Base-by-base conservation (phyloP, 305 asterid species). In the Fraxinus floribunda region DNA sequence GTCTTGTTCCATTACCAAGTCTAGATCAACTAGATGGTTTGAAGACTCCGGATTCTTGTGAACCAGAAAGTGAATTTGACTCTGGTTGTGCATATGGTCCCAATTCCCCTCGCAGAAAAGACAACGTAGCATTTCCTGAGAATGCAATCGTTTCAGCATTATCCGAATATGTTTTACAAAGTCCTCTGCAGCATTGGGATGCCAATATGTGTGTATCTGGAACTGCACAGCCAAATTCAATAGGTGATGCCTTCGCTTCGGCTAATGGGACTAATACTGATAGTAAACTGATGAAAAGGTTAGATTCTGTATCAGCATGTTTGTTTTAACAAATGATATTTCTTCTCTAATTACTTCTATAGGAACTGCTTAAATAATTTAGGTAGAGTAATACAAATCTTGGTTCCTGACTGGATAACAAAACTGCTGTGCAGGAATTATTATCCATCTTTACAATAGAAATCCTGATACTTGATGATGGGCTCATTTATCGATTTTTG, bases 31-130 rank as follows among this genome's bases (percentile, higher is more conserved):
- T 82, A 39, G 80, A 81, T 4, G 92, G 85, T 35, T 75, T 82
- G 20, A 90, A 88, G 83, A 81, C 83, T 29, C 82, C 38, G 29
- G 89, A 84, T 32, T 81, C 92, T 80, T 77, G 87, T 83, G 94
- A 79, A 79, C 82, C 84, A 57, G 88, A 86, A 85, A 89, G 83
- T 46, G 90, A 86, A 38, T 79, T 88, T 77, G 95, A 87, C 83
- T 86, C 95, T 34, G 85, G 87, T 74, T 86, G 95, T 76, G 80
- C 79, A 24, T 94, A 93, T 83, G 98, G 97, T 78, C 98, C 98
- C 55, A 92, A 93, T 87, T 94, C 98, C 15, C 98, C 98, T 29
- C 89, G 97, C 81, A 88, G 89, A 55, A 93, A 88, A 84, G 86
- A 86, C 83, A 89, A 88, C 77, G 75, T 85, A 78, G 83, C 86